A percentile compares a stretch with the other conserved stretches of the same genome.
Evolutionary conservation across 768 basidiomycete genomes (phyloP).

Genomic region (Amanita rubescens): DNA sequence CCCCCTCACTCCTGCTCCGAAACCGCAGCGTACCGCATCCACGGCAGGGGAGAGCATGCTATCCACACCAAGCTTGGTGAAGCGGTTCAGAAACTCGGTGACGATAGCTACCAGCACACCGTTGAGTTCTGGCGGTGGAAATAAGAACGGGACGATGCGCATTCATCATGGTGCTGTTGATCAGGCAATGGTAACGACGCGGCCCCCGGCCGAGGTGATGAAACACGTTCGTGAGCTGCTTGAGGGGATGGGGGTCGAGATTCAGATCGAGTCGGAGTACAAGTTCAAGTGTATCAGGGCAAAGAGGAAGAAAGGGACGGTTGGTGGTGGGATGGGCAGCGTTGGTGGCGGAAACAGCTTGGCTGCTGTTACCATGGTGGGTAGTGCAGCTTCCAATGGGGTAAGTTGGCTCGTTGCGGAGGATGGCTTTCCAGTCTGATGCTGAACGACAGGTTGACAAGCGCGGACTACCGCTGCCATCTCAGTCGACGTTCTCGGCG

Average conservation of each 20-base stretch:
- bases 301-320: constrained; percentile 59
- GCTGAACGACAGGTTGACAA: constrained; percentile 63
- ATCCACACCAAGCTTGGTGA: constrained; percentile 36
- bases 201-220: constrained; percentile 82
- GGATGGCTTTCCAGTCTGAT: neutral
- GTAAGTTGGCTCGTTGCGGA: constrained; percentile 40
- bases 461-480: constrained; percentile 81
- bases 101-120: constrained; percentile 24
- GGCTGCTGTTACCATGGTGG: constrained; percentile 71
- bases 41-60: constrained; percentile 33
- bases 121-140: constrained; percentile 21
- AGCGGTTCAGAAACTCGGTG: constrained; percentile 43
- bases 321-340: constrained; percentile 31
- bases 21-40: constrained; percentile 39
- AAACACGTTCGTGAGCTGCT: constrained; percentile 75
- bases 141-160: constrained; percentile 46
- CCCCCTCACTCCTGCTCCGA: constrained; percentile 20
- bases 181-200: constrained; percentile 79
- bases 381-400: constrained; percentile 80
- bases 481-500: constrained; percentile 59
- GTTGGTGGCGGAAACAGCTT: constrained; percentile 34
- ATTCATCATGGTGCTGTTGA: constrained; percentile 93
- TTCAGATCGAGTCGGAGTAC: constrained; percentile 83
- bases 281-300: constrained; percentile 80
- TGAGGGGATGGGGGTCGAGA: constrained; percentile 84